Evolutionary conservation across 73 alveolate species (phyloP), one percentile per base, ranked within the genome.

Genomic region (Tetrahymena thermophila): DNA sequence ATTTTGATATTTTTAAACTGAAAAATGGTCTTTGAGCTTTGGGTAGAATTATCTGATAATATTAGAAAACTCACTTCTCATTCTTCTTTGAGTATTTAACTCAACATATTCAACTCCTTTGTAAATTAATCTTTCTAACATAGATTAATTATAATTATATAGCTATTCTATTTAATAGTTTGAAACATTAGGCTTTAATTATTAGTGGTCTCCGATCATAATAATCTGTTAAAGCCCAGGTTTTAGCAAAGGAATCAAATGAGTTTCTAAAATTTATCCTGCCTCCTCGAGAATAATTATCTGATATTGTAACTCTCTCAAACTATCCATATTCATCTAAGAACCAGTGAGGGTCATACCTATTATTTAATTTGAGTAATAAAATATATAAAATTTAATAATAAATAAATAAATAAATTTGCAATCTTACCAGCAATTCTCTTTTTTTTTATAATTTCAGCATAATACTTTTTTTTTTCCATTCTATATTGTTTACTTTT

Each of bases 211-310:
- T 31, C 99, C 99, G 38, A 98, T 97, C 95, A 98, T 93, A 17
- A 98, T 98, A 89, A 98, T 94, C 71, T 96, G 97, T 96, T 98
- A 85, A 7, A 98, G 95, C 40, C 96, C 71, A 94, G 95, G 83
- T 19, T 97, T 96, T 84, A 98, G 94, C 35, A 97, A 84, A 17
- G 99, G 96, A 50, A 97, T 85, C 34, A 97, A 94, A 94, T 98
- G 99, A 35, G 99, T 97, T 94, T 98, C 99, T 85, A 98, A 96
- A 35, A 98, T 98, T 95, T 98, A 99, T 11, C 99, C 99, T 1
- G 99, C 99, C 94, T 98, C 99, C 93, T 98, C 99, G 0, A 98
- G 96, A 16, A 98, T 96, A 93, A 98, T 97, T 16, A 98, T 97
- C 56, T 97, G 97, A 94, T 96, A 97, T 42, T 96, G 96, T 94